These are phyloP conservation scores for Eucalyptus camaldulensis DNA, from an alignment of 345 rosid genomes.

Conservation along the genomic window DNA sequence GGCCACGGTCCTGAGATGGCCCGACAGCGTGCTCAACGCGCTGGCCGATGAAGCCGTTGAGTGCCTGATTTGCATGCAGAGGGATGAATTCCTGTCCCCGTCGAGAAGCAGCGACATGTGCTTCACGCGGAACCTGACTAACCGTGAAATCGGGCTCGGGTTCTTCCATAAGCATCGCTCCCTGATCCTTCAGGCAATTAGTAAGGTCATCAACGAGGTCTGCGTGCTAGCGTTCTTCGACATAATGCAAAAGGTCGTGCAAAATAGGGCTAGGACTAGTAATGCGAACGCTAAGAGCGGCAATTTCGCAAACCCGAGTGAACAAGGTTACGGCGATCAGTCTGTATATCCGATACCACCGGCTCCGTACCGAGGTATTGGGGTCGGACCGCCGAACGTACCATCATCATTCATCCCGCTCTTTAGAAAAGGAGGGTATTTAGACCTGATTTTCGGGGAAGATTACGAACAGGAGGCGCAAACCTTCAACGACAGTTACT, in stretches of 20 bases:
- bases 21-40: conserved; percentile 10
- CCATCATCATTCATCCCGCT: not conserved
- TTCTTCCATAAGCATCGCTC: conserved; percentile 21
- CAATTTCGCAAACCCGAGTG: not conserved
- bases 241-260: not conserved
- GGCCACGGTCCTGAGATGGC: not conserved
- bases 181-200: not conserved
- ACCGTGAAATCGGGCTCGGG: conserved; percentile 4
- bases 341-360: not conserved
- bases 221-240: conserved; percentile 46
- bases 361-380: not conserved
- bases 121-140: conserved; percentile 5
- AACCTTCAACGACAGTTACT: not conserved
- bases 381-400: not conserved
- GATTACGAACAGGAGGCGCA: not conserved
- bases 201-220: conserved; percentile 12
- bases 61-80: conserved; percentile 27
- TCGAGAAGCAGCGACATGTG: not conserved
- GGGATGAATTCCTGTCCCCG: not conserved
- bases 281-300: not conserved
- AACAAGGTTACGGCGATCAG: not conserved
- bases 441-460: not conserved
- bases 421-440: not conserved
- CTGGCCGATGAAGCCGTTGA: conserved; percentile 43
- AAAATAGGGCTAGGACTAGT: not conserved